Evolutionary conservation across 805 yeast genomes (phyloP).

Genomic region (Lachancea waltii): DNA sequence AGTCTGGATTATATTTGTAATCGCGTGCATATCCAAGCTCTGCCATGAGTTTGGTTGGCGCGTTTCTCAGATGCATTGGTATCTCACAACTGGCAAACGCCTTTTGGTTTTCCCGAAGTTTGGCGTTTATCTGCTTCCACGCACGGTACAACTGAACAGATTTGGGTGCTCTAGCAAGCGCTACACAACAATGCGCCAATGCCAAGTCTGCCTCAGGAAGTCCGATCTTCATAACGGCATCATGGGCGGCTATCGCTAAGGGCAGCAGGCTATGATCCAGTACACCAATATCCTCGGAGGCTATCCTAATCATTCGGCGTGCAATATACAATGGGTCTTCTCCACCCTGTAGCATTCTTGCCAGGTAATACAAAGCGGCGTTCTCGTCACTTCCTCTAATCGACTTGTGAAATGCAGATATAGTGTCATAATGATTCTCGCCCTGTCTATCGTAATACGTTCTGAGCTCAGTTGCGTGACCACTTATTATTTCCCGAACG

Average conservation of each 20-base stretch:
- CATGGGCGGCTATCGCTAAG: constrained; percentile 77
- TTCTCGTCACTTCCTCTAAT: constrained; percentile 85
- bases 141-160: constrained; percentile 83
- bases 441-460: constrained; percentile 72
- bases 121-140: constrained; percentile 56
- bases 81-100: constrained; percentile 43
- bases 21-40: constrained; percentile 79
- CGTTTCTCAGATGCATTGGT: constrained; percentile 84
- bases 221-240: constrained; percentile 84
- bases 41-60: constrained; percentile 88
- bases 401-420: constrained; percentile 91
- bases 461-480: constrained; percentile 39
- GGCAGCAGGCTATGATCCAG: constrained; percentile 80
- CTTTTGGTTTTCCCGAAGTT: constrained; percentile 47
- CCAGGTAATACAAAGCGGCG: constrained; percentile 83
- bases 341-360: constrained; percentile 85
- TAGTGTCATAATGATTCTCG: constrained; percentile 90
- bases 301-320: constrained; percentile 87
- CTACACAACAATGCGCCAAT: constrained; percentile 89
- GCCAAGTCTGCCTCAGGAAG: constrained; percentile 90
- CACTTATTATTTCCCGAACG: constrained; percentile 39
- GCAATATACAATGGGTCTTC: constrained; percentile 89
- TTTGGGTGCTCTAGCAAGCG: constrained; percentile 77
- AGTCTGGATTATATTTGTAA: constrained; percentile 87
- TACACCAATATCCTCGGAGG: constrained; percentile 90